A percentile compares a stretch with the other conserved stretches of the same genome.
phyloP scores from a whole-genome alignment of 2,329 filamentous ascomycete species.

The Claviceps spartinae region DNA sequence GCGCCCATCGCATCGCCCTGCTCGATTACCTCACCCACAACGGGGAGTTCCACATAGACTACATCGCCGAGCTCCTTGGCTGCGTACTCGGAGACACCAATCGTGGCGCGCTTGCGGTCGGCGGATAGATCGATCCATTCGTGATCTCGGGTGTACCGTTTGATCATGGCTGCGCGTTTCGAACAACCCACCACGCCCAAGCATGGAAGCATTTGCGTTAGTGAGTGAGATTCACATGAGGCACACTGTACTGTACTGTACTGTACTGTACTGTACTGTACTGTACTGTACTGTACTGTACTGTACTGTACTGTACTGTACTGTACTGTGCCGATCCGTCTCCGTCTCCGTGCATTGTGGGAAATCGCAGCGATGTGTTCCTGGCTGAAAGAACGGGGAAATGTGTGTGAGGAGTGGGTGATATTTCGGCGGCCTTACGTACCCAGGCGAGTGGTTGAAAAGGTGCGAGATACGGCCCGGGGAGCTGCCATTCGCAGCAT shows the following conservation, averaged over 20 bases:
- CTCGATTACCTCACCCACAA: constrained; percentile 50
- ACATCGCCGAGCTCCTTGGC: constrained; percentile 89
- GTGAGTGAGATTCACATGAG: no score
- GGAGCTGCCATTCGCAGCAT: constrained; percentile 21
- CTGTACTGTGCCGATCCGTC: no score
- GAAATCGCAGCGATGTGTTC: no score
- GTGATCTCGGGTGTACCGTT: constrained; percentile 93
- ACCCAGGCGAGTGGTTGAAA: constrained; percentile 28
- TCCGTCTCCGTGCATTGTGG: no score
- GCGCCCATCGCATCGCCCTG: constrained; percentile 80
- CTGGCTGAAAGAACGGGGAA: no score
- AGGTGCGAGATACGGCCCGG: constrained; percentile 28
- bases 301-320: no score
- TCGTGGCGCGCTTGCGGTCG: constrained; percentile 66
- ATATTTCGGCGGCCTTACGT: constrained; percentile 7
- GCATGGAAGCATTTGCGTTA: no score
- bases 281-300: no score
- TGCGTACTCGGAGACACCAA: constrained; percentile 84
- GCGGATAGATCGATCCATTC: constrained; percentile 90
- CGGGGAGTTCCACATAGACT: constrained; percentile 90
- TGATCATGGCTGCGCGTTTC: constrained; percentile 39
- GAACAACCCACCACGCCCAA: no score
- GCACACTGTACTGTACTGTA: no score
- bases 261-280: no score
- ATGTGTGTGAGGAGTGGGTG: neutral